A percentile compares a stretch with the other conserved stretches of the same genome.
Conservation (phyloP, 768 basidiomycete species). For the Leccinum arenicola region DNA sequence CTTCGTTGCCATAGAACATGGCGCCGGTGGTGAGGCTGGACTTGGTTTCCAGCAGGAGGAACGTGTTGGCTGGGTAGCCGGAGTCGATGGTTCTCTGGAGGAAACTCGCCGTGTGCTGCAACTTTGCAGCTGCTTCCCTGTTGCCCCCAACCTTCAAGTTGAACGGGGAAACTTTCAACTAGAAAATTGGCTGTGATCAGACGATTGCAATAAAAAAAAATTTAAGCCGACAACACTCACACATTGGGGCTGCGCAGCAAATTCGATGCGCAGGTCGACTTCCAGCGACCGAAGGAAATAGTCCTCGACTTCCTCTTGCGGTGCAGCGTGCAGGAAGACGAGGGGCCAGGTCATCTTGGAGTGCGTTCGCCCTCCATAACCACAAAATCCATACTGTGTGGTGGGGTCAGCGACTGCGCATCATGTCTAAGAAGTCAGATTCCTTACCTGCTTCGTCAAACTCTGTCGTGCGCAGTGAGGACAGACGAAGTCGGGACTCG, state of each 20-base stretch:
- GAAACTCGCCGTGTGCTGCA: not conserved
- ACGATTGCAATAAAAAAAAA: not conserved
- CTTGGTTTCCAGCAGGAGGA: not conserved
- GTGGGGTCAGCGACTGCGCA: too few species aligned
- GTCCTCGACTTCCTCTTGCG: not conserved
- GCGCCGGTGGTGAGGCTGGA: not conserved
- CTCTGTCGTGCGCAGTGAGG: not conserved
- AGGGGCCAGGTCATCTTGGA: not conserved
- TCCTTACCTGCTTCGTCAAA: not conserved
- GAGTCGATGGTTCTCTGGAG: not conserved
- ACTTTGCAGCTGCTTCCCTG: not conserved
- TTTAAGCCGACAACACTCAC: not conserved
- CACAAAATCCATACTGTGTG: not conserved
- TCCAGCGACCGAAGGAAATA: not conserved
- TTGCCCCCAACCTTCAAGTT: not conserved
- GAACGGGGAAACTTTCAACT: not conserved
- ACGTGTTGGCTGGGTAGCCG: not conserved
- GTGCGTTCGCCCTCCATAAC: not conserved
- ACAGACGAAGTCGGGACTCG: not conserved
- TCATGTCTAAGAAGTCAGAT: too few species aligned
- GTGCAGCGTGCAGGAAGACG: not conserved
- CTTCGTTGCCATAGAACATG: not conserved
- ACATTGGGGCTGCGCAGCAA: not conserved
- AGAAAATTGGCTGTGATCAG: too few species aligned
- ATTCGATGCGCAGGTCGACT: not conserved